Conservation (phyloP, 2,329 filamentous ascomycete genomes). For the Lasiodiplodia hormozganensis region DNA sequence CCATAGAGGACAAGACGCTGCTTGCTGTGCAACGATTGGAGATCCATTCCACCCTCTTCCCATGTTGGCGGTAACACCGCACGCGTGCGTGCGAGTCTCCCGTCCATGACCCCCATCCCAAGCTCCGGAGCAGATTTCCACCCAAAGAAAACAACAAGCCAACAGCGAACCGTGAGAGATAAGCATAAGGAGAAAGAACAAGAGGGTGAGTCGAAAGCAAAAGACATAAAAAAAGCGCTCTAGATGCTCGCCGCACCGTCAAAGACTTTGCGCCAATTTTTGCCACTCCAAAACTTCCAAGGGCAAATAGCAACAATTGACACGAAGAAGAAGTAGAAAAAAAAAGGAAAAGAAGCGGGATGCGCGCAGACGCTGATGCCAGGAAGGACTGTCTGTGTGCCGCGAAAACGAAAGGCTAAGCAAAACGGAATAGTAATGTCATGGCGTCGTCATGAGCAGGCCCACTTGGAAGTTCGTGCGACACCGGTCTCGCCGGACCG, state of each 20-base stretch:
- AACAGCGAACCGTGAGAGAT: background rate
- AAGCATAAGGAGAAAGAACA: background rate
- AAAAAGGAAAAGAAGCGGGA: constrained; percentile 7
- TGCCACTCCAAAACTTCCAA: constrained; percentile 21
- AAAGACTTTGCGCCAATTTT: constrained; percentile 24
- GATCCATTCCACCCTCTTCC: background rate
- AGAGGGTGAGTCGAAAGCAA: constrained; percentile 6
- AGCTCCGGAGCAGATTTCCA: constrained; percentile 16
- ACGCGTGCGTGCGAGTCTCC: background rate
- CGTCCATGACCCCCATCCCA: background rate
- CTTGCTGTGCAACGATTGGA: background rate
- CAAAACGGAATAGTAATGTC: constrained; percentile 21
- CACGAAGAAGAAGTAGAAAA: constrained; percentile 16
- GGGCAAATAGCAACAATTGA: constrained; percentile 10
- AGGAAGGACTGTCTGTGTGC: constrained; percentile 22
- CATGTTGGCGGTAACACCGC: background rate
- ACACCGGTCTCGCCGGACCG: constrained; percentile 21
- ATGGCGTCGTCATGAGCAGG: constrained; percentile 28
- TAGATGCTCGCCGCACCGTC: constrained; percentile 18
- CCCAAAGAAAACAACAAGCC: constrained; percentile 2
- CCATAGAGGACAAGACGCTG: background rate
- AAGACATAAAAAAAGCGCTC: constrained; percentile 15
- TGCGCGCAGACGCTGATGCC: constrained; percentile 19
- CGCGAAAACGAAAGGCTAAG: background rate
- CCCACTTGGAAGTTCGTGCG: constrained; percentile 8